These are phyloP conservation scores for Albugo candida DNA, from an alignment of 352 stramenopile genomes.

Conservation along the genomic window DNA sequence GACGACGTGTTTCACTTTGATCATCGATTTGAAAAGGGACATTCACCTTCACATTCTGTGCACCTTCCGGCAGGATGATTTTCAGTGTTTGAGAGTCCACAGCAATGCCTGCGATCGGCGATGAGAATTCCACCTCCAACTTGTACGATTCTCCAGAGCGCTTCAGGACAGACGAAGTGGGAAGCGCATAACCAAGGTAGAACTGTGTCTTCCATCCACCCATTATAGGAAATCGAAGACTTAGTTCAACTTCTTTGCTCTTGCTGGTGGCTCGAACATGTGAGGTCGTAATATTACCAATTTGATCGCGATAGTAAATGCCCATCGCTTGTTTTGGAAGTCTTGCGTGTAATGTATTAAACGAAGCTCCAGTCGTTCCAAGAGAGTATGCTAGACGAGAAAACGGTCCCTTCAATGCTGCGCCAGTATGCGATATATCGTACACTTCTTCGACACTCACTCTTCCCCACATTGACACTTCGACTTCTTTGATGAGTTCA, in stretches of 20 bases:
- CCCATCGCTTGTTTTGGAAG: conserved; percentile 64
- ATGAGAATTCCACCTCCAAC: conserved; percentile 74
- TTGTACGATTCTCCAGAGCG: conserved; percentile 51
- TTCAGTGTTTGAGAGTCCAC: conserved; percentile 78
- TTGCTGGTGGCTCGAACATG: conserved; percentile 26
- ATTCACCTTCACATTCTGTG: conserved; percentile 54
- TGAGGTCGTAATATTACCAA: conserved; percentile 80
- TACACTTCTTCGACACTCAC: conserved; percentile 79
- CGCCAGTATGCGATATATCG: conserved; percentile 70
- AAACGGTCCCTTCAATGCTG: conserved; percentile 69
- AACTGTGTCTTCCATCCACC: conserved; percentile 80
- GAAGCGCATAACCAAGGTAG: conserved; percentile 77
- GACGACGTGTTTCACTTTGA: conserved; percentile 30
- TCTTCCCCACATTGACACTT: conserved; percentile 81
- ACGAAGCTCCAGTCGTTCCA: conserved; percentile 44
- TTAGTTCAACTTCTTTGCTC: conserved; percentile 54
- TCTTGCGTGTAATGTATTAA: conserved; percentile 43
- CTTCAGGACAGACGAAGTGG: conserved; percentile 55
- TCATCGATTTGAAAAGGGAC: conserved; percentile 29
- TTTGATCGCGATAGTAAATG: conserved; percentile 83
- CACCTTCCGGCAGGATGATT: conserved; percentile 71
- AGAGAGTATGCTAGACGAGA: conserved; percentile 72
- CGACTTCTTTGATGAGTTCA: conserved; percentile 66
- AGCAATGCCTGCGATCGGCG: conserved; percentile 44
- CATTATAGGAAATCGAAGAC: conserved; percentile 75